Evolutionary conservation across 345 rosid species (phyloP), one percentile per base, ranked within the genome.

Genomic region (Camelina hispida): DNA sequence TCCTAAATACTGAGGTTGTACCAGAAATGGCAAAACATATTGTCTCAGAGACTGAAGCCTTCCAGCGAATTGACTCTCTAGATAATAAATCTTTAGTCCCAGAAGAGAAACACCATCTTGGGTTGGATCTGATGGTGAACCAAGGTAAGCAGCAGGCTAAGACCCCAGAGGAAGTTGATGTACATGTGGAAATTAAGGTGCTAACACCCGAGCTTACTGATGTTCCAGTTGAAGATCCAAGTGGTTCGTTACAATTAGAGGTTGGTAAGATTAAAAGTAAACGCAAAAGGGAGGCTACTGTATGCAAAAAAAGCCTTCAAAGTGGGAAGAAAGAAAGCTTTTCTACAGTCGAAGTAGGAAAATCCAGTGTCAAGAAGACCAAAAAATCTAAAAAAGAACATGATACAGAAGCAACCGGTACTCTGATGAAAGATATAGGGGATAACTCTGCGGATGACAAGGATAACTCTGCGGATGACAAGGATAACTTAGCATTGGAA

Each of bases 71-170:
- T 40, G 74, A 51, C 12, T 62, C 56, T 48, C 62, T 79, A 75
- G 86, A 82, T 66, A 85, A 81, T 54, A 89, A 85, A 71, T 87
- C 91, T 37, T 78, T 85, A 75, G 72, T 83, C 72, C 85, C 90
- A 43, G 83, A 83, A 55, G 93, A 87, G 56, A 77, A 77, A 53
- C 77, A 70, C 68, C 75, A 77, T 51, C 18, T 3, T 73, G 85
- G 38, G 53, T 40, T 69, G 53, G 80, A 60, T 59, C 62, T 71
- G 52, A 38, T 62, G 5, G 32, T 15, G 17, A 62, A 72, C 55
- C 63, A 70, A 73, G 82, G 81, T 51, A 80, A 71, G 38, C 22
- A 72, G 44, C 77, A 66, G 62, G 63, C 44, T 82, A 61, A 73
- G 74, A 34, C 38, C n/a, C 7, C 28, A 0, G 78, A 72, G 67